Conservation (phyloP, 805 yeast genomes). For the Ogataea glucozyma region DNA sequence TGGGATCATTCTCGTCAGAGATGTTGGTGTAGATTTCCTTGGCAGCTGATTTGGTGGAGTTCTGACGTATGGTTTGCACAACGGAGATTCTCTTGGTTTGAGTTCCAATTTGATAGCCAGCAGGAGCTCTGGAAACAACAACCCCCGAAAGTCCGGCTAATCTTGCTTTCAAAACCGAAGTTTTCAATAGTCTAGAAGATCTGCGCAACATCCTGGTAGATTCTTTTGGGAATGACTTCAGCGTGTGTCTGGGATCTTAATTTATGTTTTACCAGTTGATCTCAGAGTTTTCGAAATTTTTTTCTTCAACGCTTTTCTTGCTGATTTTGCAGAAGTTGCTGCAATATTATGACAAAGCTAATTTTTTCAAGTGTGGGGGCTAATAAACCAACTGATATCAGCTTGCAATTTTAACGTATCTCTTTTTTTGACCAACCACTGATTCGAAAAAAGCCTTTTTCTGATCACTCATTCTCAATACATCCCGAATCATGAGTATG, state of each 20-base stretch:
- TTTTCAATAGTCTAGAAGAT: neutral
- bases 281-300: neutral
- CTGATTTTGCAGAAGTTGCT: neutral
- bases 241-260: no score
- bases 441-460: no score
- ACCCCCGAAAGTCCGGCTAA: neutral
- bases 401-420: no score
- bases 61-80: neutral
- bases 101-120: neutral
- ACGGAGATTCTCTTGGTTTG: neutral
- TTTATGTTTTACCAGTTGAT: neutral
- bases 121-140: neutral
- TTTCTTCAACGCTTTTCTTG: neutral
- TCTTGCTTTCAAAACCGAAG: neutral
- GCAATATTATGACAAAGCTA: conserved; percentile 3
- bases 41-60: conserved; percentile 16
- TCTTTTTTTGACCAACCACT: neutral
- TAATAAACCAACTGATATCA: neutral
- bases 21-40: conserved; percentile 53
- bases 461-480: no score
- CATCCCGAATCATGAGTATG: no score
- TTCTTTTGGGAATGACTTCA: no score
- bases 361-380: neutral
- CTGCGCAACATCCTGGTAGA: neutral
- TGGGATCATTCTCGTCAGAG: conserved; percentile 63